Evolutionary conservation across 495 filamentous ascomycete species (phyloP), one percentile per base, ranked within the genome.

Genomic region (Pyronema omphalodes): DNA sequence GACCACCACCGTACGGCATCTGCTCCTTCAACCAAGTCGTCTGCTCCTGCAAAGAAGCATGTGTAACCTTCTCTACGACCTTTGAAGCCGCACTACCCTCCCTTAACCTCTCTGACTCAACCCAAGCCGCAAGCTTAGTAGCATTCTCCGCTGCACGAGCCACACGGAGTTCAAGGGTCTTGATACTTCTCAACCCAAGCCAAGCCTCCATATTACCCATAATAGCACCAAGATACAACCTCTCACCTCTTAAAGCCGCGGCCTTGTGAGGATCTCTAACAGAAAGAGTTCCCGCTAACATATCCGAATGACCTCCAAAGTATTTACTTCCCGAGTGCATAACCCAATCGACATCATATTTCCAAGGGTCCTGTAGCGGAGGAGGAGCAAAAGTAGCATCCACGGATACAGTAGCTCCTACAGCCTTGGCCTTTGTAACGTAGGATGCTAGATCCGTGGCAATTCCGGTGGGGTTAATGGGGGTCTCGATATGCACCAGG

Each of bases 321-420:
- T 94, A 98, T 73, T 98, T 98, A 7, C 88, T 91, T 9, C 86
- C 91, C 18, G 74, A 79, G 67, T 98, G 91, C 82, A 95, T 82
- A 17, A 94, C 77, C 0, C 85, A 66, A 67, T 95, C 88, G 3
- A 81, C 84, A 54, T 87, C 88, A 61, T 71, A 79, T 36, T 60
- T 44, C 64, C 94, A 93, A 1, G 91, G 91, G 59, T 94, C 85
- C 66, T 85, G 82, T 37, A 98, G 72, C 18, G 80, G 80, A 11
- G 91, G 91, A n/a, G 91, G 91, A 0, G 78, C 91, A 64, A 98
- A 94, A 0, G 91, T 98, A 0, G 81, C 76, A 67, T 98, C 91
- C 4, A 98, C 84, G 12, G 80, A 78, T n/a, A 95, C 71, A 52
- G 70, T 73, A 5, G 84, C 86, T 9, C 91, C 88, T 0, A 73